These are phyloP conservation scores for Arthroderma sp. DNA, from an alignment of 2,329 filamentous ascomycete species.

Conservation along the genomic window DNA sequence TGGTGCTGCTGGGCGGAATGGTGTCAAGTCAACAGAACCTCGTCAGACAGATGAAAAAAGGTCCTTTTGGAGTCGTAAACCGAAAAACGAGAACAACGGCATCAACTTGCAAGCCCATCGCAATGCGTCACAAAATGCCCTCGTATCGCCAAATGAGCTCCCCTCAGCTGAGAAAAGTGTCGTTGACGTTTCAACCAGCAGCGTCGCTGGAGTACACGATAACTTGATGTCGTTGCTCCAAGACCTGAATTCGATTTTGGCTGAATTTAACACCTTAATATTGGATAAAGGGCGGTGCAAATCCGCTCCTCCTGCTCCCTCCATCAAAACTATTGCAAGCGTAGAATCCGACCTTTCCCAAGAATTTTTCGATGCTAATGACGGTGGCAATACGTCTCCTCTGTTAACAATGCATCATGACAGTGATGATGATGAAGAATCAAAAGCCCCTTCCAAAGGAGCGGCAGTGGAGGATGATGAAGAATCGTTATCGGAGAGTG, in stretches of 20 bases:
- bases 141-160: not conserved
- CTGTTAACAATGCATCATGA: constrained; percentile 62
- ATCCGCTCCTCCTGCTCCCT: constrained; percentile 37
- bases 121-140: constrained; percentile 7
- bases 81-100: constrained; percentile 38
- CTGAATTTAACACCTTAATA: constrained; percentile 67
- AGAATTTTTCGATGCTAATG: constrained; percentile 90
- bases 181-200: not conserved
- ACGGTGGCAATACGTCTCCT: constrained; percentile 47
- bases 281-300: constrained; percentile 57
- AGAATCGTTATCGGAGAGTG: constrained; percentile 44
- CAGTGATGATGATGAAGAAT: constrained; percentile 55
- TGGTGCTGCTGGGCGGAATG: constrained; percentile 3
- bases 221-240: constrained; percentile 71
- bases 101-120: constrained; percentile 24
- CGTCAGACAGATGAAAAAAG: constrained; percentile 40
- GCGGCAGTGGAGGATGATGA: constrained; percentile 36
- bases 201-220: constrained; percentile 50
- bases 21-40: no score
- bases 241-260: constrained; percentile 71
- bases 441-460: constrained; percentile 42
- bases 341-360: constrained; percentile 71
- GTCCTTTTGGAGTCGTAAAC: constrained; percentile 87
- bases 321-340: constrained; percentile 48
- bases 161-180: constrained; percentile 18